phyloP scores from a whole-genome alignment of 805 yeast genomes.

The Wickerhamiella spandovensis region DNA sequence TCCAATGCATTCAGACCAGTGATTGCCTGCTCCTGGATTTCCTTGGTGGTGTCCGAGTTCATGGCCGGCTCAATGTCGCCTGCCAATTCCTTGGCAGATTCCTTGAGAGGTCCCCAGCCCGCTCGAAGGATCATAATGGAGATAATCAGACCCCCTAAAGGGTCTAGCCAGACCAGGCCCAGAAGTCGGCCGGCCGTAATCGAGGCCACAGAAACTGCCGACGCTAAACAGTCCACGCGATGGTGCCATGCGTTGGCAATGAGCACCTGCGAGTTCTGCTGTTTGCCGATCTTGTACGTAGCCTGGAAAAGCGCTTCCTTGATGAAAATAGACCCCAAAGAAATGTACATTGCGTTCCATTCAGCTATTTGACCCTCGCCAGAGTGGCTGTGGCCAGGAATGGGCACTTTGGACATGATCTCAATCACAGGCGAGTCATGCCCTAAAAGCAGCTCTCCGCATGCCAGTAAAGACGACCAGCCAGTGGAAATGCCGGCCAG shows the following conservation, averaged over 20 bases:
- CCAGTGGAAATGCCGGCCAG: conserved; percentile 89
- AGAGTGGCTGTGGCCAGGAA: conserved; percentile 34
- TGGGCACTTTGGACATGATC: conserved; percentile 18
- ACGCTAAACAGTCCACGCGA: conserved; percentile 84
- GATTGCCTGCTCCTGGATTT: conserved; percentile 8
- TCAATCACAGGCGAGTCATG: conserved; percentile 33
- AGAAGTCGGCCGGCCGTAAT: conserved; percentile 75
- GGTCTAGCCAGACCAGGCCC: conserved; percentile 72
- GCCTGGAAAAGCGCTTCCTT: conserved; percentile 83
- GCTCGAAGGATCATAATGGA: conserved; percentile 73
- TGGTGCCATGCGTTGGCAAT: conserved; percentile 99
- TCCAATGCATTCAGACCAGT: conserved; percentile 5
- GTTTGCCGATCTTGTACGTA: conserved; percentile 66
- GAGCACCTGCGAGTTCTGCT: conserved; percentile 73
- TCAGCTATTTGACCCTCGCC: conserved; percentile 36
- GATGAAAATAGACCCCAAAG: conserved; percentile 71
- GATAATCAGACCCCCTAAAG: conserved; percentile 82
- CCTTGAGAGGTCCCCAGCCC: conserved; percentile 60
- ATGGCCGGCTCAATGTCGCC: conserved; percentile 34
- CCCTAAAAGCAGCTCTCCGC: conserved; percentile 4
- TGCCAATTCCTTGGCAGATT: conserved; percentile 60
- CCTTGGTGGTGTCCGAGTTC: conserved; percentile 9
- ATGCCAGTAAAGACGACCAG: conserved; percentile 8
- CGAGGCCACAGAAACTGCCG: conserved; percentile 78
- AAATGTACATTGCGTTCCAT: conserved; percentile 93